Evolutionary conservation across 345 rosid genomes (phyloP).

Genomic region (Viola odorata): DNA sequence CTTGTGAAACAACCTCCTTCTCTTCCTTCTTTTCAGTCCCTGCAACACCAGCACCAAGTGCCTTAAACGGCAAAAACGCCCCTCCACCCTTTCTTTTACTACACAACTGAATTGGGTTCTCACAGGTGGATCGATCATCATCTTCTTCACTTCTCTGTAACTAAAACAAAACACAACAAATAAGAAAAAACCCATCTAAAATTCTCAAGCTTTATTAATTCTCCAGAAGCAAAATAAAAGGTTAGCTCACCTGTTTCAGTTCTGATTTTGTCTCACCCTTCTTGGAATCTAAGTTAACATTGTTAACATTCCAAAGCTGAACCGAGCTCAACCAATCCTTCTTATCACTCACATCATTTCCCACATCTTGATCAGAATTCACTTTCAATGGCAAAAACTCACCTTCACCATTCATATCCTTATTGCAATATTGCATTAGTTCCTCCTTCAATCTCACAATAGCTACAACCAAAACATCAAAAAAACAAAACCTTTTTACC

Average conservation of each 20-base stretch:
- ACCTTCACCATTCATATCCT: conserved; percentile 14
- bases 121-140: conserved; percentile 32
- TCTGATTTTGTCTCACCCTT: conserved; percentile 31
- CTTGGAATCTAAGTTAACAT: conserved; percentile 9
- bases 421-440: conserved; percentile 31
- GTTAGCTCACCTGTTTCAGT: conserved; percentile 31
- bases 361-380: conserved; percentile 23
- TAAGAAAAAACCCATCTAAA: conserved; percentile 6
- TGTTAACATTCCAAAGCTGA: conserved; percentile 46
- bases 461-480: conserved; percentile 33
- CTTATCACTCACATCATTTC: conserved; percentile 35
- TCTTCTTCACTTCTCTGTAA: conserved; percentile 38
- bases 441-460: conserved; percentile 53
- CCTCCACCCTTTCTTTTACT: conserved; percentile 26
- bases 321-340: conserved; percentile 63
- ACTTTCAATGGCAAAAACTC: conserved; percentile 26
- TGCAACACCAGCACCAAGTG: conserved; percentile 12
- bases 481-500: conserved; percentile 6
- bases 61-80: conserved; percentile 39
- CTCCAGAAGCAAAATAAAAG: conserved; percentile 6
- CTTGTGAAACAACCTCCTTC: conserved; percentile 29
- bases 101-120: conserved; percentile 34
- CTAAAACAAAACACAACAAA: neutral
- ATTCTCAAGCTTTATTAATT: neutral
- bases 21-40: conserved; percentile 20